Conservation (phyloP, 169 alveolate species). For the Plasmodium yoelii region DNA sequence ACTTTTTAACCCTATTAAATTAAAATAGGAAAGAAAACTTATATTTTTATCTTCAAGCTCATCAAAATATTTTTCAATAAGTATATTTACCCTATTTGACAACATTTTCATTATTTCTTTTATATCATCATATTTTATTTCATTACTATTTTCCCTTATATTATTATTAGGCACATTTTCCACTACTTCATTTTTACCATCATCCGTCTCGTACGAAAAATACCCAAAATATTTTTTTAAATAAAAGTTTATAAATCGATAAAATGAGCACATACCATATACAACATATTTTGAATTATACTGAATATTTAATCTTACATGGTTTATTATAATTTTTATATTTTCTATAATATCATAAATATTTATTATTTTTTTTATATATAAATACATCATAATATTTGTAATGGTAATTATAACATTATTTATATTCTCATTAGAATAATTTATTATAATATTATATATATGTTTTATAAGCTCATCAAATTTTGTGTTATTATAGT, state of each 20-base stretch:
- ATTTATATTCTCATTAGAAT: constrained; percentile 3
- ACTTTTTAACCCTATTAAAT: constrained; percentile 41
- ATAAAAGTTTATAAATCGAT: constrained; percentile 42
- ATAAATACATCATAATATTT: constrained; percentile 66
- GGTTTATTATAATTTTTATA: constrained; percentile 10
- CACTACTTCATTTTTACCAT: neutral
- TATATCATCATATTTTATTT: neutral
- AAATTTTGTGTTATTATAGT: constrained; percentile 36
- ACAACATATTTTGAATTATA: constrained; percentile 62
- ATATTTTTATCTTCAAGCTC: constrained; percentile 53
- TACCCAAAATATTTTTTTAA: constrained; percentile 32
- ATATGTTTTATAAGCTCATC: constrained; percentile 31
- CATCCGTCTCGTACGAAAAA: constrained; percentile 35
- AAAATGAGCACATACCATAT: constrained; percentile 51
- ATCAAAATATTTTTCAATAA: constrained; percentile 41
- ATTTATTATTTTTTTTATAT: constrained; percentile 49
- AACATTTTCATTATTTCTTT: constrained; percentile 1
- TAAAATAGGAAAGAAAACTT: constrained; percentile 44
- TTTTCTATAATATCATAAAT: constrained; percentile 27
- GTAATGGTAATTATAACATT: constrained; percentile 18
- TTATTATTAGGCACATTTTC: neutral
- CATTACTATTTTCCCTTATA: neutral
- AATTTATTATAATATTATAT: constrained; percentile 15
- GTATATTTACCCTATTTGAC: neutral
- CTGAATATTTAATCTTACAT: constrained; percentile 7